Conservation (phyloP, 805 yeast genomes). For the Candida maris region DNA sequence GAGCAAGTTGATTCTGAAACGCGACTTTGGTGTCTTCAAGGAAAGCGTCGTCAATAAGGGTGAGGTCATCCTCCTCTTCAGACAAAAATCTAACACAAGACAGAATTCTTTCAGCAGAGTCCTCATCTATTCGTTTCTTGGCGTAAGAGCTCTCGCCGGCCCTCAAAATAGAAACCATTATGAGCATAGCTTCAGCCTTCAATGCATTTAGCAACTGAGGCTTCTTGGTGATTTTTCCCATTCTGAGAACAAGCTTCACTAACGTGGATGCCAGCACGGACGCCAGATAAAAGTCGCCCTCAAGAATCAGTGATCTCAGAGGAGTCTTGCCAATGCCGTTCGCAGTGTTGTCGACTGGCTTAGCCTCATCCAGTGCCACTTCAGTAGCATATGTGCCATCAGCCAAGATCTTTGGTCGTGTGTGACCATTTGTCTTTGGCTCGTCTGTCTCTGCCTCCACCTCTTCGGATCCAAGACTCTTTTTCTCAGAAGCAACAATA, state of each 20-base stretch:
- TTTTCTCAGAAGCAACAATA: conserved; percentile 69
- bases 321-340: conserved; percentile 47
- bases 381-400: conserved; percentile 99
- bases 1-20: conserved; percentile 63
- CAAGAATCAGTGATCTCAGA: conserved; percentile 73
- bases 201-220: conserved; percentile 66
- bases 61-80: conserved; percentile 54
- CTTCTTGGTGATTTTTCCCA: conserved; percentile 53
- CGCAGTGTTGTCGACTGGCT: conserved; percentile 31
- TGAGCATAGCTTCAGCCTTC: conserved; percentile 91
- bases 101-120: conserved; percentile 89
- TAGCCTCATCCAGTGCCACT: conserved; percentile 60
- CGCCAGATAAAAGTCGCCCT: conserved; percentile 88
- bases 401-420: conserved; percentile 85
- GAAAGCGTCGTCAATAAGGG: conserved; percentile 58
- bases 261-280: conserved; percentile 85
- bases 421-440: conserved; percentile 28
- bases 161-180: conserved; percentile 86
- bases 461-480: conserved; percentile 28
- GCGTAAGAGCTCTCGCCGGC: conserved; percentile 74
- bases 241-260: conserved; percentile 80
- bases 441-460: conserved; percentile 21
- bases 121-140: conserved; percentile 84
- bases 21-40: conserved; percentile 86
- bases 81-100: conserved; percentile 79